Evolutionary conservation across 495 filamentous ascomycete species (phyloP).

Genomic region (Tetracladium marchalianum): DNA sequence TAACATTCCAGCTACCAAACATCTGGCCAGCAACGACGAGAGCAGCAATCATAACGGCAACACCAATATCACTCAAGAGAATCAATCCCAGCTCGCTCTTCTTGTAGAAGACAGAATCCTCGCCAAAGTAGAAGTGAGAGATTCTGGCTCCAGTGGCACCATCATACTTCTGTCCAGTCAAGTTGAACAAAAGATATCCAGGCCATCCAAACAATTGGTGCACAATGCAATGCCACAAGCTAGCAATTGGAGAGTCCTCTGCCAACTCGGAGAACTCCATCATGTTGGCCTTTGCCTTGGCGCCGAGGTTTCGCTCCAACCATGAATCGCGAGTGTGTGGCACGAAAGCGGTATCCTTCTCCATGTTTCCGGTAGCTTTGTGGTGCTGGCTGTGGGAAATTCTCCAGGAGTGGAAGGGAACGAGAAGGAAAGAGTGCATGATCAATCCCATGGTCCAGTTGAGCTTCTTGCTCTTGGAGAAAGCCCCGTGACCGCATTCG

Average conservation of each 20-base stretch:
- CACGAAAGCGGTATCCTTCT: conserved; percentile 51
- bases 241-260: conserved; percentile 47
- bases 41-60: conserved; percentile 33
- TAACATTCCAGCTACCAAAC: conserved; percentile 40
- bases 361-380: conserved; percentile 50
- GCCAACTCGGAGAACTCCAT: conserved; percentile 33
- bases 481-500: conserved; percentile 65
- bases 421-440: conserved; percentile 52
- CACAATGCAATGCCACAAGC: conserved; percentile 34
- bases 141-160: conserved; percentile 30
- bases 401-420: conserved; percentile 71
- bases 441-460: conserved; percentile 63
- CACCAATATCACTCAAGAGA: conserved; percentile 48
- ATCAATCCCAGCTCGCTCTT: conserved; percentile 44
- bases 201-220: conserved; percentile 51
- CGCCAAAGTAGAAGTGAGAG: conserved; percentile 47
- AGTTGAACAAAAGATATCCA: conserved; percentile 43
- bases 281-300: conserved; percentile 23
- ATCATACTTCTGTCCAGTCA: conserved; percentile 38
- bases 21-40: conserved; percentile 34
- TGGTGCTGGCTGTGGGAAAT: conserved; percentile 67
- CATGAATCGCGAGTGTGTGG: conserved; percentile 32
- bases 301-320: conserved; percentile 24
- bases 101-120: conserved; percentile 44
- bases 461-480: conserved; percentile 48